phyloP scores from a whole-genome alignment of 768 basidiomycete species.

The Tricholoma terreum region DNA sequence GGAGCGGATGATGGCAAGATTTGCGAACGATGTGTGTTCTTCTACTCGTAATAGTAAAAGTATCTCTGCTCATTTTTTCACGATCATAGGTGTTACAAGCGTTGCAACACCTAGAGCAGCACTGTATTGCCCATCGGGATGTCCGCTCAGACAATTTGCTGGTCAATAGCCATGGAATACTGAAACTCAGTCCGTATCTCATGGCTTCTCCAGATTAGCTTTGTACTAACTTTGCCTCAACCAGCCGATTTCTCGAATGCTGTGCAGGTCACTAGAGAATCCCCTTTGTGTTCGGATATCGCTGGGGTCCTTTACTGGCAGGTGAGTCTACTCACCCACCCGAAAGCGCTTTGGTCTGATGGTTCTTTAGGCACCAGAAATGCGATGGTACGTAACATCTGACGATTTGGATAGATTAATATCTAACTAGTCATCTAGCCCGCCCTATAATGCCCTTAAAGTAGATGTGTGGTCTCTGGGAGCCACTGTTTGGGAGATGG shows the following conservation, averaged over 20 bases:
- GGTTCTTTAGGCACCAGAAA: conserved; percentile 58
- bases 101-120: conserved; percentile 60
- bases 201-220: neutral
- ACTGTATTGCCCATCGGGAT: conserved; percentile 78
- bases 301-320: conserved; percentile 84
- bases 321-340: conserved; percentile 30
- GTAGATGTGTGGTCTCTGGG: conserved; percentile 82
- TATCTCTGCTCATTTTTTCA: conserved; percentile 6
- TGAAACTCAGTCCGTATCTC: conserved; percentile 65
- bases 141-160: conserved; percentile 82
- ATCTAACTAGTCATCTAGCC: conserved; percentile 34
- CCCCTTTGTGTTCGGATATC: conserved; percentile 50
- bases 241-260: conserved; percentile 82
- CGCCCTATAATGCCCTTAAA: conserved; percentile 69
- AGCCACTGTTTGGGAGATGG: conserved; percentile 82
- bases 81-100: conserved; percentile 55
- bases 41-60: conserved; percentile 1
- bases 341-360: neutral
- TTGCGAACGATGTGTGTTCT: conserved; percentile 70
- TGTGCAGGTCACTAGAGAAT: conserved; percentile 51
- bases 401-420: neutral
- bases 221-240: neutral
- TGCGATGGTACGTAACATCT: conserved; percentile 53
- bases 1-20: conserved; percentile 70
- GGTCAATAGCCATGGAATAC: conserved; percentile 61